Conservation (phyloP, 1,284 basidiomycete genomes). For the Papiliotrema terrestris region DNA sequence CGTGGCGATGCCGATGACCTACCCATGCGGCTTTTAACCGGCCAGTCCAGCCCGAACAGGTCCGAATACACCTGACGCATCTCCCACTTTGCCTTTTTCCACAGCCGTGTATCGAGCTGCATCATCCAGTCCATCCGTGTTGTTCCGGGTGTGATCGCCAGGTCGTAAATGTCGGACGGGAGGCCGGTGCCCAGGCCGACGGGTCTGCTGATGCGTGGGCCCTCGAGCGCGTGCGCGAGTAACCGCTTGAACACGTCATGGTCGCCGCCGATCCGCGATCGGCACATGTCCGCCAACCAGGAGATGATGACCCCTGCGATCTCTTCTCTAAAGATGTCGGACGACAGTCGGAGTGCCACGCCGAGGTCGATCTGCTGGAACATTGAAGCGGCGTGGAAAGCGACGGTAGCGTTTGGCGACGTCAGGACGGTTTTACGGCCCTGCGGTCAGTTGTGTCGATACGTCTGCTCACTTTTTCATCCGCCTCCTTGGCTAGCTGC, state of each 20-base stretch:
- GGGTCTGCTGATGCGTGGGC: slow-evolving; percentile 11
- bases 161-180: slow-evolving; percentile 20
- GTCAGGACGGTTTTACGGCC: slow-evolving; percentile 85
- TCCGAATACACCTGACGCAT: slow-evolving; percentile 39
- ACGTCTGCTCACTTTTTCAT: slow-evolving; percentile 49
- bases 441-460: slow-evolving; percentile 28
- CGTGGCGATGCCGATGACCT: slow-evolving; percentile 7
- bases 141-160: slow-evolving; percentile 5
- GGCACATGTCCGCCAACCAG: slow-evolving; percentile 78
- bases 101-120: slow-evolving; percentile 40
- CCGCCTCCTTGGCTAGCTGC: slow-evolving; percentile 64
- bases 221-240: slow-evolving; percentile 67
- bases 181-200: slow-evolving; percentile 16
- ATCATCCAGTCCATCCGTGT: slow-evolving; percentile 44
- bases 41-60: slow-evolving; percentile 25
- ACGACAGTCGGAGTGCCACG: slow-evolving; percentile 81
- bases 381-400: slow-evolving; percentile 74
- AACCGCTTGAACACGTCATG: slow-evolving; percentile 69
- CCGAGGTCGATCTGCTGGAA: slow-evolving; percentile 87
- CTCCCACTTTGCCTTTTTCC: slow-evolving; percentile 43
- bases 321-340: slow-evolving; percentile 88
- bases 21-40: slow-evolving; percentile 35
- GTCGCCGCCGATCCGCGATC: slow-evolving; percentile 53
- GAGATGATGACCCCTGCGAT: slow-evolving; percentile 76
- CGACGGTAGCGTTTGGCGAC: slow-evolving; percentile 61